These are phyloP conservation scores for Sphagnum fallax DNA, from an alignment of 228 moss, liverwort and hornwort species.

Conservation along the genomic window DNA sequence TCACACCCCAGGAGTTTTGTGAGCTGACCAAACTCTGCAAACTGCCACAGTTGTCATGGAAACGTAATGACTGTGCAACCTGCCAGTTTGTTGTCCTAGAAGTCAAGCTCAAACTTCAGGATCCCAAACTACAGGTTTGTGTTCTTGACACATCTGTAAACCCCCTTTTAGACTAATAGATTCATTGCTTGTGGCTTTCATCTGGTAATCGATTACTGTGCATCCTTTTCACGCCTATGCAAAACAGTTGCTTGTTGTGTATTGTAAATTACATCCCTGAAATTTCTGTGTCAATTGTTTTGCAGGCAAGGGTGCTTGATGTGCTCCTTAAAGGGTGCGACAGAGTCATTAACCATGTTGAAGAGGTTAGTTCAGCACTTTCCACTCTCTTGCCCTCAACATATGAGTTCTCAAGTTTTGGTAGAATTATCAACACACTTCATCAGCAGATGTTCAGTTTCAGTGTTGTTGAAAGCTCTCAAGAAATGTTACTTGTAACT, in stretches of 20 bases:
- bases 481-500: too few relatives aligned
- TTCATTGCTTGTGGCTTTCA: too few relatives aligned
- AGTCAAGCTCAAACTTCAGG: slow-evolving; percentile 77
- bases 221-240: too few relatives aligned
- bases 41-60: slow-evolving; percentile 17
- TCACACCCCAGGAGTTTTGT: slow-evolving; percentile 79
- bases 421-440: too few relatives aligned
- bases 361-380: slow-evolving; percentile 34
- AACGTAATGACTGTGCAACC: slow-evolving; percentile 67
- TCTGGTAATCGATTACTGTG: too few relatives aligned
- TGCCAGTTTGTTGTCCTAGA: slow-evolving; percentile 90
- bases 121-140: slow-evolving; percentile 67
- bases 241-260: too few relatives aligned
- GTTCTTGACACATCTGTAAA: background rate
- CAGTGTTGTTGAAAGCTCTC: too few relatives aligned
- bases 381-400: too few relatives aligned
- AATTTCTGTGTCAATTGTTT: background rate
- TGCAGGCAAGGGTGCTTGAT: slow-evolving; percentile 70
- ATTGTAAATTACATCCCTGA: too few relatives aligned
- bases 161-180: too few relatives aligned
- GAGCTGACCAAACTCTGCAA: slow-evolving; percentile 64
- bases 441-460: too few relatives aligned
- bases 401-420: too few relatives aligned
- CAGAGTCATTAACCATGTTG: slow-evolving; percentile 74
- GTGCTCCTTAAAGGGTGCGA: slow-evolving; percentile 64